Evolutionary conservation across 2,329 filamentous ascomycete species (phyloP).

Genomic region (Epichloe gansuensis): DNA sequence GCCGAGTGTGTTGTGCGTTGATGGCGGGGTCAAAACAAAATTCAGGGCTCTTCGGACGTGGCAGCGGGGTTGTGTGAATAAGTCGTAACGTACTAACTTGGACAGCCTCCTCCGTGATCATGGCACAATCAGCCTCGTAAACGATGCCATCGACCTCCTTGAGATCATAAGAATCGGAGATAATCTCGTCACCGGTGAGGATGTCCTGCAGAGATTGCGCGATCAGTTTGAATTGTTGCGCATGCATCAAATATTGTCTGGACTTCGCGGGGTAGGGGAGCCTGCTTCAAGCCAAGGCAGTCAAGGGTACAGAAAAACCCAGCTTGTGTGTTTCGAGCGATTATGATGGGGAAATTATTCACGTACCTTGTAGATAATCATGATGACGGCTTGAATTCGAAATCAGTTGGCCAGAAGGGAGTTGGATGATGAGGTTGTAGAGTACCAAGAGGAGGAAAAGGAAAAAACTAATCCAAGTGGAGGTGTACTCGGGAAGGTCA

Average conservation of each 20-base stretch:
- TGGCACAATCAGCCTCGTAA: conserved; percentile 85
- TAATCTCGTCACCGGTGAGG: conserved; percentile 81
- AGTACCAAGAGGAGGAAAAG: conserved; percentile 1
- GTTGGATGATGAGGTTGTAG: conserved; percentile 7
- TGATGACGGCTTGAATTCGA: conserved; percentile 36
- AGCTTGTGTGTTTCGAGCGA: not conserved
- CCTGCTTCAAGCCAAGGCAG: conserved; percentile 6
- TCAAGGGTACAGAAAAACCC: conserved; percentile 2
- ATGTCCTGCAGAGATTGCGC: conserved; percentile 53
- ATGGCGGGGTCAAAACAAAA: not conserved
- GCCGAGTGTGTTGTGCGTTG: not conserved
- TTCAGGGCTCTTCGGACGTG: not conserved
- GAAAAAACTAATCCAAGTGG: not conserved
- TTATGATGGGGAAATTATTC: not conserved
- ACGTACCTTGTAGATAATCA: conserved; percentile 61
- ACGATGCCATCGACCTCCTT: conserved; percentile 67
- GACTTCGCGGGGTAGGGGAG: conserved; percentile 8
- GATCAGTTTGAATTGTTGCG: conserved; percentile 10
- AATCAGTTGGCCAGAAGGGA: conserved; percentile 8
- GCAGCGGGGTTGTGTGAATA: not conserved
- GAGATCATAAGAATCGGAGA: conserved; percentile 87
- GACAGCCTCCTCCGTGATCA: conserved; percentile 69
- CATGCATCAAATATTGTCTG: not conserved
- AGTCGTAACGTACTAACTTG: conserved; percentile 48
- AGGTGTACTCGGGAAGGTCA: not conserved